A percentile compares a stretch with the other conserved stretches of the same genome.
These are phyloP conservation scores for Talaromyces amestolkiae DNA, from an alignment of 2,329 filamentous ascomycete species.

Conservation along the genomic window DNA sequence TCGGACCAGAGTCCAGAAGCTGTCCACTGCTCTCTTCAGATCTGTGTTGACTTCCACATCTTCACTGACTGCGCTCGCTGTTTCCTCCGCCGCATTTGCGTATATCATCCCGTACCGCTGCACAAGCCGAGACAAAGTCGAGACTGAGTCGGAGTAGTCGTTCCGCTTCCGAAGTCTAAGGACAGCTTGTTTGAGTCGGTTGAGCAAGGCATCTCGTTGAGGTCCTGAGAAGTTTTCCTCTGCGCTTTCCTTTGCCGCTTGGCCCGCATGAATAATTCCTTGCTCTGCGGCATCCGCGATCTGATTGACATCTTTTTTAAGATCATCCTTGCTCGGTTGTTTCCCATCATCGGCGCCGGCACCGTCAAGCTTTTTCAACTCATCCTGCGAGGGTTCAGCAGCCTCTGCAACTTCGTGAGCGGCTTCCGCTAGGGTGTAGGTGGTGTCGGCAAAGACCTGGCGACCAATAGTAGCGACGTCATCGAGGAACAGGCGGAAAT, in stretches of 20 bases:
- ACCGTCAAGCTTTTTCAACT: conserved; percentile 53
- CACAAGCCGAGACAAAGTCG: conserved; percentile 70
- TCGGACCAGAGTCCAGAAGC: conserved; percentile 76
- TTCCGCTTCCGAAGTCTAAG: conserved; percentile 68
- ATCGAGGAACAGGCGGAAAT: conserved; percentile 81
- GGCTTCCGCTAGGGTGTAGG: conserved; percentile 71
- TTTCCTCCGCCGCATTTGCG: conserved; percentile 67
- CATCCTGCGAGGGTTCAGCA: conserved; percentile 65
- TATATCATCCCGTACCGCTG: conserved; percentile 77
- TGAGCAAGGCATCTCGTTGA: conserved; percentile 69
- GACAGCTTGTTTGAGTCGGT: conserved; percentile 74
- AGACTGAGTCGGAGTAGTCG: conserved; percentile 85
- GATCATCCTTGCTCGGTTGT: conserved; percentile 59
- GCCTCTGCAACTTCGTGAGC: conserved; percentile 72
- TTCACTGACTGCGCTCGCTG: conserved; percentile 64
- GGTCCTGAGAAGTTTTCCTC: conserved; percentile 69
- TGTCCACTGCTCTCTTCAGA: conserved; percentile 70
- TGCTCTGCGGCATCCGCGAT: conserved; percentile 46
- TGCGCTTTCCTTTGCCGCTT: conserved; percentile 67
- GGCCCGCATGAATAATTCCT: conserved; percentile 40
- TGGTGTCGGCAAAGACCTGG: conserved; percentile 83
- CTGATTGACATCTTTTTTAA: conserved; percentile 57
- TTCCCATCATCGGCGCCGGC: conserved; percentile 46
- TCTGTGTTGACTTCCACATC: conserved; percentile 72
- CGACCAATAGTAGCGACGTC: conserved; percentile 76